Base-by-base conservation (phyloP, 345 rosid species). In the Lepidium sativum region DNA sequence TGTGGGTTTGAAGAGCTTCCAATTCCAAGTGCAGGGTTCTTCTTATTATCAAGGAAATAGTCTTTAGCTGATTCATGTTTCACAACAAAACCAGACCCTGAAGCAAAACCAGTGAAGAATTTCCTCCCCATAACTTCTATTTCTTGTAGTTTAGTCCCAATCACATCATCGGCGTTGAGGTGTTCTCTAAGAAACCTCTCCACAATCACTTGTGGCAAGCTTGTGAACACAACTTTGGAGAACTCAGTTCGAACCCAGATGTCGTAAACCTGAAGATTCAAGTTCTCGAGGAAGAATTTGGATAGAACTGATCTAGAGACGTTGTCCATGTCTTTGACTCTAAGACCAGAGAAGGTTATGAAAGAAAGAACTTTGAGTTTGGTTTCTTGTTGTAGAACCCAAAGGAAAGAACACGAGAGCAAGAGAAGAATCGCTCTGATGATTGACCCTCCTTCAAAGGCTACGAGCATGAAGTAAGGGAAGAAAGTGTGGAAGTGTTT, bases 381-480 rank as follows among this genome's bases (percentile, higher is more conserved):
- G 29, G 69, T 54, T 34, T 90, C 91, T 60, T 69, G 60, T 31
- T 74, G 73, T 72, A 94, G 65, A 27, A 83, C 47, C 82, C 86
- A 83, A 48, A 88, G 67, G 52, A 90, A 29, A 3, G 91, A 83
- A 55, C 74, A 83, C 5, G 86, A 82, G 13, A 84, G 29, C 49
- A 94, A 53, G 69, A 94, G 58, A 6, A 81, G 8, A 45, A 82
- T 67, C 1, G 97, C 90, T 72, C 97, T 82, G 2, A 94, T 25
- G 57, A 92, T 76, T 69, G 86, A 73, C 4, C 99, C 99, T 33
- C 88, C 95, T 77, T 94, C 99, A 13, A 94, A 94, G 25, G 97
- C 95, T 6, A 90, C 78, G 0, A 94, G 92, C 97, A 94, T 94
- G 82, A 94, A 94, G 67, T 79, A 94, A 72, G 99, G 99, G 63